Evolutionary conservation across 2,329 filamentous ascomycete species (phyloP).

Genomic region (Penicillium verrucosum): DNA sequence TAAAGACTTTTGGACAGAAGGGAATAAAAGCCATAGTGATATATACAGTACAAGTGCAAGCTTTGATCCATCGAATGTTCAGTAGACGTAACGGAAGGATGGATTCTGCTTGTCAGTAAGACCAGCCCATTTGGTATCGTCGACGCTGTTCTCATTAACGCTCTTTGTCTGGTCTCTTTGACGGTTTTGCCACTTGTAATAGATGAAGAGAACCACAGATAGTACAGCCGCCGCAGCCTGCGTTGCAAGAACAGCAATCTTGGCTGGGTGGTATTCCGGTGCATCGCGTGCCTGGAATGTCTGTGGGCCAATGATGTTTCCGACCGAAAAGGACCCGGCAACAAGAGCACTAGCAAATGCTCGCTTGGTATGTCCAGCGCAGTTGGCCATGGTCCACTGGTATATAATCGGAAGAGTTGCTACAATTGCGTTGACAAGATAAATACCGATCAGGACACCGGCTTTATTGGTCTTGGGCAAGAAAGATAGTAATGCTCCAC

Average conservation of each 20-base stretch:
- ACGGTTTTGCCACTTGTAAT: constrained; percentile 34
- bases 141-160: constrained; percentile 16
- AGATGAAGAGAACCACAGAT: constrained; percentile 27
- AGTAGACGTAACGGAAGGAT: constrained; percentile 37
- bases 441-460: constrained; percentile 45
- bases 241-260: constrained; percentile 42
- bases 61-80: constrained; percentile 2
- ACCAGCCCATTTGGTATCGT: constrained; percentile 32
- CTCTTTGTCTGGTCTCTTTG: constrained; percentile 20
- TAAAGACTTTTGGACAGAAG: background rate
- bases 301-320: constrained; percentile 48
- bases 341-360: constrained; percentile 48
- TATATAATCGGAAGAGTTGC: constrained; percentile 46
- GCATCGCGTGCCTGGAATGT: constrained; percentile 46
- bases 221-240: constrained; percentile 32
- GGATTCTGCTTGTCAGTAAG: constrained; percentile 36
- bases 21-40: background rate
- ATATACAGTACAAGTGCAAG: background rate
- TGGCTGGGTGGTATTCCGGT: constrained; percentile 43
- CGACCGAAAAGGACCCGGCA: constrained; percentile 44
- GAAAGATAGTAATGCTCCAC: constrained; percentile 40
- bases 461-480: constrained; percentile 39
- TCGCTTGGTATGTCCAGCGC: constrained; percentile 51
- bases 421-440: constrained; percentile 46
- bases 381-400: constrained; percentile 48